Conservation (phyloP, 768 basidiomycete species). For the Macrolepiota albuminosa region DNA sequence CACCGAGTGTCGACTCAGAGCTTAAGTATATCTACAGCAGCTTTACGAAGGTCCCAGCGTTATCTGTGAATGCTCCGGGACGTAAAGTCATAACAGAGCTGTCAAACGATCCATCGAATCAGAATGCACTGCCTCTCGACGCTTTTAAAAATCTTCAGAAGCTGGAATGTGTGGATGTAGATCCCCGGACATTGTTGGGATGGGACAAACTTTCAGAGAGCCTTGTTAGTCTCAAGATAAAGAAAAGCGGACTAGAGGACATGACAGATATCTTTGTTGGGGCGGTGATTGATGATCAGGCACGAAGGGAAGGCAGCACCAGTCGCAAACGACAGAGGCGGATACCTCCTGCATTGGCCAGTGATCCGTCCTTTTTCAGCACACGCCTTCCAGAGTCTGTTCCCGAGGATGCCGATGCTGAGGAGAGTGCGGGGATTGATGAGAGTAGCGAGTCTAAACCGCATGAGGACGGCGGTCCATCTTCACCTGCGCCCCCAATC, state of each 20-base stretch:
- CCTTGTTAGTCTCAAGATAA: constrained; percentile 69
- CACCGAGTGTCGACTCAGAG: constrained; percentile 59
- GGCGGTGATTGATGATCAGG: constrained; percentile 75
- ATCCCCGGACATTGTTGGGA: constrained; percentile 76
- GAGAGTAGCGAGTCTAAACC: constrained; percentile 16
- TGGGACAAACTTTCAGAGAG: constrained; percentile 77
- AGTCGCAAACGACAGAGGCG: constrained; percentile 41
- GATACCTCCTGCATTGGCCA: constrained; percentile 33
- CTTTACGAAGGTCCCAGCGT: constrained; percentile 86
- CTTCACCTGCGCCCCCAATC: constrained; percentile 25
- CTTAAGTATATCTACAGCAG: constrained; percentile 86
- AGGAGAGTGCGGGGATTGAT: constrained; percentile 15
- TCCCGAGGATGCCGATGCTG: constrained; percentile 38
- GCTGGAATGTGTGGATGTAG: constrained; percentile 73
- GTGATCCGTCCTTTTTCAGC: constrained; percentile 42
- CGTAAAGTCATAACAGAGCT: constrained; percentile 66
- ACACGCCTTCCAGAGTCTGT: constrained; percentile 55
- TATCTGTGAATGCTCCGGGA: constrained; percentile 61
- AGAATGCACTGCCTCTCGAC: constrained; percentile 76
- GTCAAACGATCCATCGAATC: constrained; percentile 59
- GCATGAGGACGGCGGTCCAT: constrained; percentile 16
- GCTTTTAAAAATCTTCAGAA: constrained; percentile 81
- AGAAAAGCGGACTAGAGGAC: constrained; percentile 78
- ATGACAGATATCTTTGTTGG: constrained; percentile 71
- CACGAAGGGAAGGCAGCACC: constrained; percentile 52